Evolutionary conservation across 345 rosid species (phyloP), one percentile per base, ranked within the genome.

Genomic region (Anacardium occidentale): DNA sequence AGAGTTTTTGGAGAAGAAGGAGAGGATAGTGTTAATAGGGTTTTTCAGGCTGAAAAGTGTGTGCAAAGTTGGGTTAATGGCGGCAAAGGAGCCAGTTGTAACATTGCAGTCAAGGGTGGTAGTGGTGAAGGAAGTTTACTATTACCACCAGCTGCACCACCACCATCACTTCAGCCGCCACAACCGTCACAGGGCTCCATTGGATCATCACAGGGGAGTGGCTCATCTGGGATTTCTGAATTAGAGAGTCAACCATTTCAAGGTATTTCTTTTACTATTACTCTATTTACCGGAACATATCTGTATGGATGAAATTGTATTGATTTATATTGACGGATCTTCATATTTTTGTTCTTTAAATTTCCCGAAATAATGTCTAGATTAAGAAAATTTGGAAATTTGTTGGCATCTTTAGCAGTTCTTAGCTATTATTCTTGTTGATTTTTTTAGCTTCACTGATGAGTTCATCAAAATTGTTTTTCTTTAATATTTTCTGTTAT

Each of bases 191-290:
- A 85, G 50, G 86, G 85, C 15, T 83, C 86, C 55, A 76, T 76
- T 65, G 93, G 86, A 52, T 91, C 94, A 61, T 89, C 92, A 62
- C 91, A 80, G 25, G 86, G 84, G 7, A 87, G 86, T 79, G 90
- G 85, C n/a, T 85, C 88, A 44, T 84, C 90, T 10, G 87, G 85
- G 40, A 70, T 84, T 51, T 84, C 90, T 5, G 94, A 86, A 71
- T 68, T 79, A 60, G 94, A 88, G n/a, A 71, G 75, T 73, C 77
- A 73, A 25, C 78, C 73, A 58, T 62, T 71, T 80, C 87, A 83
- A 83, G 97, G 94, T 89, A 79, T 57, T 13, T n/a, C 21, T n/a
- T 50, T 47, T 20, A 5, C 58, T 34, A 20, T 13, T 45, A 37
- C 8, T 29, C 40, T 18, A 10, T 2, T 64, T 15, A 1, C 22